Conservation (phyloP, 192 early-diverging fungal genomes). For the Linnemannia zychae region DNA sequence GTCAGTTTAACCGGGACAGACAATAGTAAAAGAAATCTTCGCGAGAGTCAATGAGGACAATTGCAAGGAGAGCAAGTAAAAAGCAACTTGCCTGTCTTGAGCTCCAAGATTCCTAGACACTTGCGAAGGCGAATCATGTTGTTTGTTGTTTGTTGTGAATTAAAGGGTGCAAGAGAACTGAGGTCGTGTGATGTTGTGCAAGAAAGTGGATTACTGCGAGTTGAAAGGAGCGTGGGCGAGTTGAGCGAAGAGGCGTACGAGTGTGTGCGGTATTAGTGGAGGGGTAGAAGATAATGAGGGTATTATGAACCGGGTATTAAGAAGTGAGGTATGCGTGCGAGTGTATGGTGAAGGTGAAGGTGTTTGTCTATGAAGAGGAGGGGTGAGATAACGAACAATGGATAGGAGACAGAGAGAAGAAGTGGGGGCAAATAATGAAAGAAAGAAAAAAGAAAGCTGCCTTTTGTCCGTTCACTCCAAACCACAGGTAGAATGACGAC, state of each 20-base stretch:
- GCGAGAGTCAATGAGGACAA: background rate
- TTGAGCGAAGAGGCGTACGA: background rate
- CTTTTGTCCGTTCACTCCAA: background rate
- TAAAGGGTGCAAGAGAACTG: background rate
- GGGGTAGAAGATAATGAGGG: no score
- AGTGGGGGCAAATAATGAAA: no score
- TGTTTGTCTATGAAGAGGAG: no score
- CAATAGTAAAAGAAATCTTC: background rate
- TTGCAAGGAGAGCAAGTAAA: background rate
- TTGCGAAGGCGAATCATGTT: slow-evolving; percentile 54
- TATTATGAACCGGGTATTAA: no score
- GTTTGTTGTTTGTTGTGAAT: background rate
- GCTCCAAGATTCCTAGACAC: slow-evolving; percentile 49
- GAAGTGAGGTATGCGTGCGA: no score
- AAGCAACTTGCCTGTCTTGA: slow-evolving; percentile 54
- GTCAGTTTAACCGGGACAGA: background rate
- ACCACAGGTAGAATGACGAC: background rate
- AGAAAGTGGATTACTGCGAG: background rate
- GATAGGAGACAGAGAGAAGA: background rate
- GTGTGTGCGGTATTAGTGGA: background rate
- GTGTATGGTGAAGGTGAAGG: background rate
- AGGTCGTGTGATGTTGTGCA: background rate
- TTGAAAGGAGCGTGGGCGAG: background rate
- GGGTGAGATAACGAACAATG: no score
- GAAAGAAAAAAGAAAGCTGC: background rate